These are phyloP conservation scores for Parathielavia appendiculata DNA, from an alignment of 495 filamentous ascomycete genomes.

Conservation along the genomic window DNA sequence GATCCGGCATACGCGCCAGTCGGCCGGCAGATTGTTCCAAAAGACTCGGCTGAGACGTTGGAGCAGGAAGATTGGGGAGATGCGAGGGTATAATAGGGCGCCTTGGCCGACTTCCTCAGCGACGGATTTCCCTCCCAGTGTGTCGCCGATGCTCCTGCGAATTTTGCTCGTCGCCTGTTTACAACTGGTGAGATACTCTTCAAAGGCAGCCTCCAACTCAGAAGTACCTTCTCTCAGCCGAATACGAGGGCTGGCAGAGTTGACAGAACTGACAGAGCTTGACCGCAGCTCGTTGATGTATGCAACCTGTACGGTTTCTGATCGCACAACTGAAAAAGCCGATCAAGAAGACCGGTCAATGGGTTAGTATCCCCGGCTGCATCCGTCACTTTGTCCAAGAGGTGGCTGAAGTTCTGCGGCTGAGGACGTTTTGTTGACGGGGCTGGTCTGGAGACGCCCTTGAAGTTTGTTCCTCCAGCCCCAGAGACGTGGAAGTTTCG, in stretches of 20 bases:
- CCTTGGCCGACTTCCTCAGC: conserved; percentile 1
- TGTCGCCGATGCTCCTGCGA: not conserved
- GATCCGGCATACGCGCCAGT: conserved; percentile 33
- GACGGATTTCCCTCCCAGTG: not conserved
- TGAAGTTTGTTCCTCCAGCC: not conserved
- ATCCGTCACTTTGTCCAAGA: not conserved
- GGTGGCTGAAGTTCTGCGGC: not conserved
- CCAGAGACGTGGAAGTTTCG: not conserved
- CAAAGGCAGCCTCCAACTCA: not conserved
- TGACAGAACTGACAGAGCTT: conserved; percentile 6
- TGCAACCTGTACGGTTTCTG: not conserved
- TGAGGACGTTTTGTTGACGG: conserved; percentile 4
- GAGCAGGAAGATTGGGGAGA: conserved; percentile 36
- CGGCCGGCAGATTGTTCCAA: conserved; percentile 20
- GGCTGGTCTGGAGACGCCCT: not conserved
- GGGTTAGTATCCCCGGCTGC: not conserved
- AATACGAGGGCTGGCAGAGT: not conserved
- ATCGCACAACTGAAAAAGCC: not conserved
- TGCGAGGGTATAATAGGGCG: conserved; percentile 23
- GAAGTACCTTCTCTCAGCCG: not conserved
- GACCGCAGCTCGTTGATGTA: conserved; percentile 8
- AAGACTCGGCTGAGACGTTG: conserved; percentile 29
- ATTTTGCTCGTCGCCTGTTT: not conserved
- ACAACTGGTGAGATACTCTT: conserved; percentile 4
- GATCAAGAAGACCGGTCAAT: conserved; percentile 4